These are phyloP conservation scores for Penicillium fuscoglaucum DNA, from an alignment of 2,329 filamentous ascomycete genomes.

Conservation along the genomic window DNA sequence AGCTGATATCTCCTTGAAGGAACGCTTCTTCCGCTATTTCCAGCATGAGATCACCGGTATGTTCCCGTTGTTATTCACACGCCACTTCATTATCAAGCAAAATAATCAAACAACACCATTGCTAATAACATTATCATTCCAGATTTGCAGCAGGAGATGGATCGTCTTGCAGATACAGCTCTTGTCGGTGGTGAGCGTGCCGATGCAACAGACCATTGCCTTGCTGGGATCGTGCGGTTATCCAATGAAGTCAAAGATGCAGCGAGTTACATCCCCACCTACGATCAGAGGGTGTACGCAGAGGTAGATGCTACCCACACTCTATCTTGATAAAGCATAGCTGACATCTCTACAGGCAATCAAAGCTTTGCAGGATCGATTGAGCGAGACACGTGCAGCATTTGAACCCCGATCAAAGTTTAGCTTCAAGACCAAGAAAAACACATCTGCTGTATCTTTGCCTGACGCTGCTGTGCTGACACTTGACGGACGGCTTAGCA, in stretches of 20 bases:
- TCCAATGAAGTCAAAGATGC: constrained; percentile 85
- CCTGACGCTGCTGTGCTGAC: constrained; percentile 58
- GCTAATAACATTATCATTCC: constrained; percentile 19
- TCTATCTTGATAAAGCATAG: neutral
- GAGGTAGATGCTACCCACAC: constrained; percentile 55
- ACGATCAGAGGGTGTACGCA: constrained; percentile 84
- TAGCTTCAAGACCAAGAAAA: constrained; percentile 70
- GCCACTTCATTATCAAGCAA: constrained; percentile 16
- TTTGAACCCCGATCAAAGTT: constrained; percentile 78
- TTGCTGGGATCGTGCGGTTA: constrained; percentile 75
- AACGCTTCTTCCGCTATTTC: constrained; percentile 83
- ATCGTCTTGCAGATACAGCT: constrained; percentile 63
- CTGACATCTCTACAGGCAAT: constrained; percentile 60
- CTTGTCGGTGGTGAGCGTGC: constrained; percentile 71
- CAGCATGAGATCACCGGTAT: constrained; percentile 71
- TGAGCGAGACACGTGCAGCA: constrained; percentile 67
- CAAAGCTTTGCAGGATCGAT: constrained; percentile 75
- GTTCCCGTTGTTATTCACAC: neutral
- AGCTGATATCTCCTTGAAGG: constrained; percentile 57
- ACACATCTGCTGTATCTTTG: constrained; percentile 55
- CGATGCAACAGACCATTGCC: constrained; percentile 76
- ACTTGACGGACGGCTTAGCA: constrained; percentile 47
- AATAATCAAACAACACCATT: neutral
- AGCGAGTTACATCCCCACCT: constrained; percentile 76
- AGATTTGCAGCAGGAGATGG: constrained; percentile 78